Evolutionary conservation across 176 grass and related monocot genomes (phyloP), one percentile per base, ranked within the genome.

Genomic region (Saccharum officinarum): DNA sequence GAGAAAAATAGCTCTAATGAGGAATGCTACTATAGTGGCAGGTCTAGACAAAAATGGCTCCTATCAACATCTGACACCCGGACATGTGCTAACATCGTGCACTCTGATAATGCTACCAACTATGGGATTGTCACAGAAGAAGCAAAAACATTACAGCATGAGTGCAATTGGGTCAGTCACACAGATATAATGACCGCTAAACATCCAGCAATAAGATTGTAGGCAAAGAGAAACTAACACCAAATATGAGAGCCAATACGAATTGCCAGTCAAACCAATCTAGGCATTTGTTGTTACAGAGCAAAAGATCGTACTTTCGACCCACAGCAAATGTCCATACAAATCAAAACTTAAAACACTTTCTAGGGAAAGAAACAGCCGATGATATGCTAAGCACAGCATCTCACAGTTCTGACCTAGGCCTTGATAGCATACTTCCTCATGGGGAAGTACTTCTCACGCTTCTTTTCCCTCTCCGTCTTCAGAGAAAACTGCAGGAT

Each of bases 361-460:
- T 70, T 20, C 71, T 57, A 47, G 38, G 79, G 8, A 47, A 69
- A 87, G 52, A 82, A 76, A 82, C 75, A 70, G 41, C 41, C 4
- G 13, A 42, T 66, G 42, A 28, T 52, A 69, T 28, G 67, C 60
- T 60, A 69, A 3, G 73, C 25, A 38, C 44, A 46, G 52, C 79
- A 69, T 76, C 6, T 14, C 38, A 18, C 69, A 36, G 78, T 87
- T 52, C 71, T 60, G 23, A 75, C 7, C 76, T 85, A 85, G 37
- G 82, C 77, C 78, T 85, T 89, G 61, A 85, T 82, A 18, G 88
- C 83, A 54, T 89, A 89, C 78, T 89, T 89, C 83, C 88, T 89
- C 71, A 42, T 77, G 14, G 88, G 77, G 42, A 89, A 89, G 13
- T 89, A 89, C 64, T 89, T 89, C 63, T 89, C 83, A 1, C n/a